A percentile compares a stretch with the other conserved stretches of the same genome.
These are phyloP conservation scores for Pichia phayaonensis DNA, from an alignment of 805 yeast species.

Conservation along the genomic window DNA sequence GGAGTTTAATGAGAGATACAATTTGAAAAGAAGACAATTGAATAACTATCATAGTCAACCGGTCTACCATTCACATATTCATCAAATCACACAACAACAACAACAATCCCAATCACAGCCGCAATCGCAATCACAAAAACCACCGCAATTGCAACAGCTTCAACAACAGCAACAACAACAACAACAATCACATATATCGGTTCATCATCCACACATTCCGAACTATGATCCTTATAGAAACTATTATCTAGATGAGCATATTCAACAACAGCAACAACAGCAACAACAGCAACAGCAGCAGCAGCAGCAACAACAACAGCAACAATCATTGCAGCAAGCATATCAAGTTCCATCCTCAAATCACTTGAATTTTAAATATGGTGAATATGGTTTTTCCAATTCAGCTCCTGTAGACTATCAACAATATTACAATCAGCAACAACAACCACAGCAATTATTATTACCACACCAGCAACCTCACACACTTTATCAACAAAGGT, in stretches of 20 bases:
- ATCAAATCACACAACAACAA: neutral
- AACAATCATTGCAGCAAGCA: neutral
- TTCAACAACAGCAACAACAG: slow-evolving; percentile 5
- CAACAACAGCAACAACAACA: neutral
- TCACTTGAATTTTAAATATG: neutral
- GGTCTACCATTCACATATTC: slow-evolving; percentile 8
- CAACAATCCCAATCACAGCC: slow-evolving; percentile 8
- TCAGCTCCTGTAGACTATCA: neutral
- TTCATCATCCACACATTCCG: neutral
- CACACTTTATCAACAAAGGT: slow-evolving; percentile 11
- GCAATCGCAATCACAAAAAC: neutral
- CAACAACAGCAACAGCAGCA: slow-evolving; percentile 14
- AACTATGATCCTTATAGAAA: neutral
- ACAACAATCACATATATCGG: neutral
- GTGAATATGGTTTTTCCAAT: neutral
- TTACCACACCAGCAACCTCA: neutral
- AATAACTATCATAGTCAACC: slow-evolving; percentile 9
- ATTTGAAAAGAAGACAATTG: slow-evolving; percentile 4
- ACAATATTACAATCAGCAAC: neutral
- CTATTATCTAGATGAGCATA: neutral
- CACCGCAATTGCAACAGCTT: neutral
- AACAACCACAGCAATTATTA: neutral
- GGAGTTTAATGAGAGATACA: slow-evolving; percentile 13
- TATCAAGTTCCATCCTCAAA: neutral
- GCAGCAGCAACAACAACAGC: slow-evolving; percentile 1